Conservation (phyloP, 2,329 filamentous ascomycete species). For the Tolypocladium nubicola region DNA sequence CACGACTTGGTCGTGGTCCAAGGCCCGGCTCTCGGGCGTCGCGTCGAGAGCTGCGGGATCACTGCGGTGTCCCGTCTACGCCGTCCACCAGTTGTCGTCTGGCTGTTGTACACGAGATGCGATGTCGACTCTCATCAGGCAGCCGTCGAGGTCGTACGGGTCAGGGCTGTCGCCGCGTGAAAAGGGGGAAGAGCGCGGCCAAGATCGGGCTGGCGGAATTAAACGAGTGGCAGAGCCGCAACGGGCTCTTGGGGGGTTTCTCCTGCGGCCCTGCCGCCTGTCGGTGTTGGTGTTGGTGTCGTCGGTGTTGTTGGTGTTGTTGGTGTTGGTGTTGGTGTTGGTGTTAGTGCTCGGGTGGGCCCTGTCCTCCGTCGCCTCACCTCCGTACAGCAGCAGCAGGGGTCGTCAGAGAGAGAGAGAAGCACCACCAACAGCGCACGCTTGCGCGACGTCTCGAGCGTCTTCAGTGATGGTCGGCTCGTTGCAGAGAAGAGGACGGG, state of each 20-base stretch:
- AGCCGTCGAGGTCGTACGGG: not conserved
- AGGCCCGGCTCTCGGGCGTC: not conserved
- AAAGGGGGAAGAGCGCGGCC: not conserved
- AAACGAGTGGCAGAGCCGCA: not conserved
- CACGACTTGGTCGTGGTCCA: not conserved
- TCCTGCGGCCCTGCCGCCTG: not conserved
- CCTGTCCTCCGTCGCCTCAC: not conserved
- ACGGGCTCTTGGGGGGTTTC: not conserved
- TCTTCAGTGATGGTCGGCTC: not conserved
- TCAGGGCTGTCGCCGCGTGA: not conserved
- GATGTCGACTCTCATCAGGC: not conserved
- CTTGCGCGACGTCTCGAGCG: not conserved
- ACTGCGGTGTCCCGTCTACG: not conserved
- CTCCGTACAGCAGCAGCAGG: not conserved
- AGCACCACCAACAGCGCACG: not conserved
- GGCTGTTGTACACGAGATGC: not conserved
- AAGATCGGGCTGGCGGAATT: not conserved
- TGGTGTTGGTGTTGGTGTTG: not conserved
- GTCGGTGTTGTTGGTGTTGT: not conserved
- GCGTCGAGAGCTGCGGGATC: not conserved
- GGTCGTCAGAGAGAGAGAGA: not conserved
- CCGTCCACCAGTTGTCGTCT: not conserved
- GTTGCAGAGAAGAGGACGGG: not conserved
- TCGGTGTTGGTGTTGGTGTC: not conserved
- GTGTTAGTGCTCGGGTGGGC: not conserved